Evolutionary conservation across 1,284 basidiomycete species (phyloP), one percentile per base, ranked within the genome.

Genomic region (Lentinula novae-zelandiae): DNA sequence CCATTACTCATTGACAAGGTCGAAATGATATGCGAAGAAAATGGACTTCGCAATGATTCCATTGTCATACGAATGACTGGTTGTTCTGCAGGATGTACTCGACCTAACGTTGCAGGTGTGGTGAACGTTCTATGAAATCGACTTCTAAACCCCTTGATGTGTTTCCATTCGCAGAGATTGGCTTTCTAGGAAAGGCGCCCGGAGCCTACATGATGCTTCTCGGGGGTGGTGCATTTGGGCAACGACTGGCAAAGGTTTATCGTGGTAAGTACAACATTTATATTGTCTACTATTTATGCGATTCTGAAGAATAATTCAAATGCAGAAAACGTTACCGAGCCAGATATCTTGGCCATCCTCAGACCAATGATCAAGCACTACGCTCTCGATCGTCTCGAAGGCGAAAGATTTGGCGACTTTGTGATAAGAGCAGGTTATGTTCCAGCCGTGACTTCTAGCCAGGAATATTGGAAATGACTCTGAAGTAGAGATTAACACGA

Each of bases 1-100:
- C 96, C 96, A 12, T 69, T 96, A 22, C 86, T 99, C 51, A 84
- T 98, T 65, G 92, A 94, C 78, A 98, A 98, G 78, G 89, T 99
- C 31, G 96, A 99, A 79, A 87, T 88, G 75, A 90, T 98, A 36
- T 94, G 93, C 70, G 95, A 98, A 72, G 91, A 95, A 71, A 91
- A 88, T 67, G 96, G 96, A 20, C 80, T 99, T 52, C 84, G 94
- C 58, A 90, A 95, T 72, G 95, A 97, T 73, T 90, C 93, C 2
- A 96, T 98, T 66, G 36, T 96, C 61, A 97, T 98, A 93, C 87
- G 96, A 63, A 98, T 98, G 96, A 96, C 94, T 17, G 94, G 95
- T 46, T 96, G 95, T 72, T 94, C 95, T 9, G 96, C 96, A 71
- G 95, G 93, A 58, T 96, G 95, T 72, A 91, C 94, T 8, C 82